Conservation (phyloP, 352 stramenopile genomes). For the Globisporangium canariense region DNA sequence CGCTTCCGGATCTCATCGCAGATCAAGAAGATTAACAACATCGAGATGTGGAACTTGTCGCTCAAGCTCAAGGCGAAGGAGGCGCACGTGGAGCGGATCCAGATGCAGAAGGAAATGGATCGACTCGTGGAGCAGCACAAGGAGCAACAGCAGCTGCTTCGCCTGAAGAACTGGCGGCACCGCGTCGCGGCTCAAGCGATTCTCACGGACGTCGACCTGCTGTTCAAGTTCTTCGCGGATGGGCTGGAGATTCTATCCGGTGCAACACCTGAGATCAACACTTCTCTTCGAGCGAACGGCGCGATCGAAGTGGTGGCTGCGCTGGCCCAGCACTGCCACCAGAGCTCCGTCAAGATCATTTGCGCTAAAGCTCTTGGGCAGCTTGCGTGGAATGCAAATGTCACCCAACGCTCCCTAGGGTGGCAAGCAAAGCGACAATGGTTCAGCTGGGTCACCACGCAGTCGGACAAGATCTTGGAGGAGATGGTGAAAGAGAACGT, state of each 20-base stretch:
- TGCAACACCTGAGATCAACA: conserved; percentile 41
- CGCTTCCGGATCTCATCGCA: conserved; percentile 65
- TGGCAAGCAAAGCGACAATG: conserved; percentile 69
- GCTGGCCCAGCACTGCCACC: conserved; percentile 36
- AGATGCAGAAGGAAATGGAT: conserved; percentile 41
- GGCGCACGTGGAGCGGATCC: conserved; percentile 43
- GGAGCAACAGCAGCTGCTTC: conserved; percentile 55
- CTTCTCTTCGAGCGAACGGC: conserved; percentile 47
- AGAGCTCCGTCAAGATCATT: conserved; percentile 36
- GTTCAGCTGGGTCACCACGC: conserved; percentile 45
- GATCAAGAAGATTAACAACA: conserved; percentile 64
- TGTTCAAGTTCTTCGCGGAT: conserved; percentile 70
- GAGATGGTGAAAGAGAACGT: conserved; percentile 23
- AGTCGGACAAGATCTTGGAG: conserved; percentile 33
- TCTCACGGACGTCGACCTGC: conserved; percentile 57
- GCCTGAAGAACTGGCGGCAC: conserved; percentile 71
- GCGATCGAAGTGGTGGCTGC: conserved; percentile 60
- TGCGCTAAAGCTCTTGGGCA: conserved; percentile 52
- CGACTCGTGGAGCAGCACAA: conserved; percentile 50
- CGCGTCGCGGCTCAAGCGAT: conserved; percentile 60
- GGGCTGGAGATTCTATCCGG: conserved; percentile 56
- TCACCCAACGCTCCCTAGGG: conserved; percentile 44
- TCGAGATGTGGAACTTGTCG: conserved; percentile 82
- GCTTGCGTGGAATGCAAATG: conserved; percentile 68
- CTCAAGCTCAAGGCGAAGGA: conserved; percentile 71